Evolutionary conservation across 1,284 basidiomycete species (phyloP), one percentile per base, ranked within the genome.

Genomic region (Meripilus lineatus): DNA sequence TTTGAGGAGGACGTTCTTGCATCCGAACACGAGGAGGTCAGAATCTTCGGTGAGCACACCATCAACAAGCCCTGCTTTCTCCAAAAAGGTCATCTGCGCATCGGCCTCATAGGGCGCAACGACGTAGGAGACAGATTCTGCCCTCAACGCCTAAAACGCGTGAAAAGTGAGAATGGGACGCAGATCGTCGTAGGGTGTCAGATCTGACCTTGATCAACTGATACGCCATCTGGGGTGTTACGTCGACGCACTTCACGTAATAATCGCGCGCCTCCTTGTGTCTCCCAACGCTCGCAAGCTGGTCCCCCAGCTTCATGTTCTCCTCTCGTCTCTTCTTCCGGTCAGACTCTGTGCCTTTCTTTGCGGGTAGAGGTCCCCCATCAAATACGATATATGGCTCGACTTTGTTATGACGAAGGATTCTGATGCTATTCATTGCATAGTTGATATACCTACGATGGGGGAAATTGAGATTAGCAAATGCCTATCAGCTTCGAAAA

Each of bases 51-150:
- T 98, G 55, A 99, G 79, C 61, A 99, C 87, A 3, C 84, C 96
- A 61, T 96, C 86, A 40, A 96, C 91, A 39, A 90, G 59, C 11
- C 91, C 89, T 34, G 73, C 66, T 36, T 79, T 80, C 61, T 99
- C 96, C 38, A 99, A 75, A 65, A 86, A 98, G 43, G 92, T 89
- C 47, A 99, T 78, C 64, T 99, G 96, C 0, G 96, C 93, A 60
- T 99, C 96, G 0, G 96, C 96, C 71, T 99, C 96, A 65, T 99
- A 99, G 0, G 96, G 96, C 4, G 96, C 96, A 4, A 99, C 96
- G 21, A 99, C 73, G 61, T 96, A 98, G 20, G 77, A 63, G 13
- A 96, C 77, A 18, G 69, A 68, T 59, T 94, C 91, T 5, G 84
- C 87, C 41, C 77, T 79, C 28, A 97, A 71, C 3, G 89, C 92